Conservation (phyloP, 23 red algal species). For the Gracilariopsis chorda region DNA sequence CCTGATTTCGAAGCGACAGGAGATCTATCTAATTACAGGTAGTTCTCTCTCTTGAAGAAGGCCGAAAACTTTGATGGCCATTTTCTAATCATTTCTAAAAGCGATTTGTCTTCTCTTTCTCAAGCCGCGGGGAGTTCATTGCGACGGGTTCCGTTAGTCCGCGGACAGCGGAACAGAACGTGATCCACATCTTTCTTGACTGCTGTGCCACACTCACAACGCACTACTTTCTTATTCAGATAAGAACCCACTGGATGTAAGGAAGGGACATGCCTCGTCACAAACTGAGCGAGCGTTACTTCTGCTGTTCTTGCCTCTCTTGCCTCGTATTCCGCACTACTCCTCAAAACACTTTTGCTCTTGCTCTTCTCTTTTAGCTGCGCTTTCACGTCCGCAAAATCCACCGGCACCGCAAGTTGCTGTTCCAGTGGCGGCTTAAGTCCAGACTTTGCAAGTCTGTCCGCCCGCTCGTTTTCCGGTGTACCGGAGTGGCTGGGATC, state of each 20-base stretch:
- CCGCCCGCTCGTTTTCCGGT: neutral
- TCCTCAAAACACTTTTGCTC: neutral
- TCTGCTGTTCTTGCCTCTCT: neutral
- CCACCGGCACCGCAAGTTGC: neutral
- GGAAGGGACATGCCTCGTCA: neutral
- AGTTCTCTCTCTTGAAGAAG: constrained; percentile 26
- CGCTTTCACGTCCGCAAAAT: neutral
- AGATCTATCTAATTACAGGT: neutral
- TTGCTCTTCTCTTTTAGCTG: neutral
- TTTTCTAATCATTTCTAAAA: constrained; percentile 28
- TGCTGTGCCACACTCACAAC: neutral
- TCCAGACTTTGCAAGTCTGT: neutral
- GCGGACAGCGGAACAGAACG: neutral
- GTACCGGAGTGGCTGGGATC: neutral
- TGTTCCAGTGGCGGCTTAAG: neutral
- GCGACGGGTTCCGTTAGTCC: constrained; percentile 6
- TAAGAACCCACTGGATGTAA: constrained; percentile 7
- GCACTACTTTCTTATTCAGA: neutral
- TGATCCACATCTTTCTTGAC: constrained; percentile 8
- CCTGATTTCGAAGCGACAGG: neutral
- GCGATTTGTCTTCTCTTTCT: neutral
- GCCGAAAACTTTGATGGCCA: neutral
- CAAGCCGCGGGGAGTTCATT: neutral
- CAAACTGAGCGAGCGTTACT: neutral
- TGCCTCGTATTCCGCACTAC: neutral